phyloP scores from a whole-genome alignment of 2,329 filamentous ascomycete species.

The Aspergillus jensenii region DNA sequence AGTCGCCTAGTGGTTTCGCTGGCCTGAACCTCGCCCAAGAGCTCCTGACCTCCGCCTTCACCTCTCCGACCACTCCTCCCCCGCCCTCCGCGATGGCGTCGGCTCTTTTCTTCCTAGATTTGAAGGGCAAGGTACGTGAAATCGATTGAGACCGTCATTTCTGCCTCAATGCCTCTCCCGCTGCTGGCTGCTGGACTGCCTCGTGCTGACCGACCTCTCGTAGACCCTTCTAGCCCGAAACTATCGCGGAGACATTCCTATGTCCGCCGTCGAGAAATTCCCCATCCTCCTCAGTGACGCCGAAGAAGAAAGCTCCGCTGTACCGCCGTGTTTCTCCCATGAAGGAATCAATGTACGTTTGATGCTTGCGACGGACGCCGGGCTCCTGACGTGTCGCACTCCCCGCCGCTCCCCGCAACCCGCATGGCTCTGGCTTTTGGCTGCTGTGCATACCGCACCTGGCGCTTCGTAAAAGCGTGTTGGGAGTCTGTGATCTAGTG shows the following conservation, averaged over 20 bases:
- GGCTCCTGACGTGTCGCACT: conserved; percentile 2
- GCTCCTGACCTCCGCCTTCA: conserved; percentile 16
- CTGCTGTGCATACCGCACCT: neutral
- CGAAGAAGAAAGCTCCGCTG: conserved; percentile 97
- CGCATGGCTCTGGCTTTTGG: neutral
- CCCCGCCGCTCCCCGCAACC: conserved; percentile 20
- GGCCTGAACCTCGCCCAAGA: conserved; percentile 20
- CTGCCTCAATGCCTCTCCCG: conserved; percentile 5
- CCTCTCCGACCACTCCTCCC: conserved; percentile 9
- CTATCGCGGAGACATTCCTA: conserved; percentile 97
- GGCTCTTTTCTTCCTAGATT: conserved; percentile 95
- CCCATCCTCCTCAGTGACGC: conserved; percentile 93
- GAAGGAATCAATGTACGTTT: conserved; percentile 91
- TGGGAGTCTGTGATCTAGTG: neutral
- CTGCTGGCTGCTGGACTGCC: neutral
- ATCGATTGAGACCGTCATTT: neutral
- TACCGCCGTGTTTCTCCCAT: conserved; percentile 95
- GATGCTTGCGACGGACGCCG: conserved; percentile 1
- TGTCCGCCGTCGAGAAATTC: conserved; percentile 98
- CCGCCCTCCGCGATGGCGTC: conserved; percentile 73
- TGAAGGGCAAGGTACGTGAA: conserved; percentile 91
- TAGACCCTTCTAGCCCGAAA: conserved; percentile 98
- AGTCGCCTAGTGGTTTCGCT: conserved; percentile 22
- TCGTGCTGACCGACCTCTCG: conserved; percentile 19
- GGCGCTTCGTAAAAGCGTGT: neutral